Percentiles rank a stretch among this genome's conserved stretches.
Evolutionary conservation across 805 yeast genomes (phyloP).

Genomic region (Saturnispora diversa): DNA sequence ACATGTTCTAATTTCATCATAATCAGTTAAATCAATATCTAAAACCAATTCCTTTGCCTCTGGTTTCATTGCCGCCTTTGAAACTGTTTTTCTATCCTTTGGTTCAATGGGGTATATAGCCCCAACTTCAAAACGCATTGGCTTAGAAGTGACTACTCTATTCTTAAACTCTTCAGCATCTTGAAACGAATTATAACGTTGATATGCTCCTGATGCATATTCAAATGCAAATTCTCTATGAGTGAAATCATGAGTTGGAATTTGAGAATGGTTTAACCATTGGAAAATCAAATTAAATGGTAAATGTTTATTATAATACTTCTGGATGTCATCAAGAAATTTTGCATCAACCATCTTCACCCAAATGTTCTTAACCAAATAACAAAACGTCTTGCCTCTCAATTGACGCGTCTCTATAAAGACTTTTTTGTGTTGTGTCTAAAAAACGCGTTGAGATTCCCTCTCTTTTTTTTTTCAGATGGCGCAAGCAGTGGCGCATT

Average conservation of each 20-base stretch:
- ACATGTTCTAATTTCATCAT: conserved; percentile 89
- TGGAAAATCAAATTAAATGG: conserved; percentile 76
- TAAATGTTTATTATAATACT: conserved; percentile 59
- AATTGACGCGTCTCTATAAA: too few species aligned
- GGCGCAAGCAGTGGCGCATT: too few species aligned
- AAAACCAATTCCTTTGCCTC: conserved; percentile 80
- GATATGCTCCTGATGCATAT: conserved; percentile 77
- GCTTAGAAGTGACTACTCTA: conserved; percentile 66
- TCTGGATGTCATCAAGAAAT: conserved; percentile 45
- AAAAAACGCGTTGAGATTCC: not conserved
- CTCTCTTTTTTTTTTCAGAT: too few species aligned
- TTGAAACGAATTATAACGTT: conserved; percentile 75
- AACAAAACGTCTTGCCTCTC: not conserved
- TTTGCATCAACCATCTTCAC: conserved; percentile 24
- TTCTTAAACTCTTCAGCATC: conserved; percentile 64
- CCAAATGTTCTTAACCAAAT: not conserved
- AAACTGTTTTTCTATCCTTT: conserved; percentile 67
- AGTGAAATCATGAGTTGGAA: conserved; percentile 66
- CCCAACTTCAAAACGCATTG: conserved; percentile 91
- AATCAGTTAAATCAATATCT: conserved; percentile 97
- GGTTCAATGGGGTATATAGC: conserved; percentile 87
- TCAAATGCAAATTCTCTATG: conserved; percentile 94
- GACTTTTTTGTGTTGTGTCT: too few species aligned
- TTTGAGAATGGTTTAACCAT: conserved; percentile 85
- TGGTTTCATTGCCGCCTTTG: conserved; percentile 74